These are phyloP conservation scores for Singerocomus inundabilis DNA, from an alignment of 1,284 basidiomycete species.

Conservation along the genomic window DNA sequence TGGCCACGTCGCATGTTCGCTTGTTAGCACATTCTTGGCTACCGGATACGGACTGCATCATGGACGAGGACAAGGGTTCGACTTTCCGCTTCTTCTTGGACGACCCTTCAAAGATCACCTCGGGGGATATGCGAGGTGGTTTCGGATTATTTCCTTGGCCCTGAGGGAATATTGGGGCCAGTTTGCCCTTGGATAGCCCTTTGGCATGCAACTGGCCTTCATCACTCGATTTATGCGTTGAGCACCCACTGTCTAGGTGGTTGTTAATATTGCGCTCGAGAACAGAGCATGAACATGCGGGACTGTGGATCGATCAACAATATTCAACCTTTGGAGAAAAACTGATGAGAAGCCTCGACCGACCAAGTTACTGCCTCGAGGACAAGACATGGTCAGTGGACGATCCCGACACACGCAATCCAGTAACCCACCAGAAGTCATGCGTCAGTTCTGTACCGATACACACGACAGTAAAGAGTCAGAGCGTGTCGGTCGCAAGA, in stretches of 20 bases:
- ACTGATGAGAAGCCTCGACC: constrained; percentile 10
- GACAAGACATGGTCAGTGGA: neutral
- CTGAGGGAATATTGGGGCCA: constrained; percentile 34
- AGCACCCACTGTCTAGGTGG: constrained; percentile 49
- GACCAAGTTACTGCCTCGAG: constrained; percentile 26
- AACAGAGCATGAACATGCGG: constrained; percentile 44
- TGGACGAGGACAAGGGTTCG: constrained; percentile 3
- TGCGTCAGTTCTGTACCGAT: constrained; percentile 5
- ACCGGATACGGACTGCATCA: constrained; percentile 4
- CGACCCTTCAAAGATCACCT: constrained; percentile 6
- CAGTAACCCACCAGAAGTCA: constrained; percentile 16
- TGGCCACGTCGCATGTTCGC: constrained; percentile 20
- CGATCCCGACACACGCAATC: neutral
- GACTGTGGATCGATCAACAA: constrained; percentile 31
- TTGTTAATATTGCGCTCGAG: constrained; percentile 44
- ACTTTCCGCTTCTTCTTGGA: constrained; percentile 34
- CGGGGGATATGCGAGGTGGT: neutral
- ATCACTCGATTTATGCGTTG: constrained; percentile 18
- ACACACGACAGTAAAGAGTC: neutral
- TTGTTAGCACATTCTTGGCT: constrained; percentile 31
- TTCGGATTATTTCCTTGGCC: constrained; percentile 11
- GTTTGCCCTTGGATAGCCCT: constrained; percentile 19
- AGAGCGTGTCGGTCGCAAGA: neutral
- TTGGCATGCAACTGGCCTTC: constrained; percentile 1
- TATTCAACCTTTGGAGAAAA: neutral